These are phyloP conservation scores for Syzygium oleosum DNA, from an alignment of 345 rosid genomes.

Conservation along the genomic window DNA sequence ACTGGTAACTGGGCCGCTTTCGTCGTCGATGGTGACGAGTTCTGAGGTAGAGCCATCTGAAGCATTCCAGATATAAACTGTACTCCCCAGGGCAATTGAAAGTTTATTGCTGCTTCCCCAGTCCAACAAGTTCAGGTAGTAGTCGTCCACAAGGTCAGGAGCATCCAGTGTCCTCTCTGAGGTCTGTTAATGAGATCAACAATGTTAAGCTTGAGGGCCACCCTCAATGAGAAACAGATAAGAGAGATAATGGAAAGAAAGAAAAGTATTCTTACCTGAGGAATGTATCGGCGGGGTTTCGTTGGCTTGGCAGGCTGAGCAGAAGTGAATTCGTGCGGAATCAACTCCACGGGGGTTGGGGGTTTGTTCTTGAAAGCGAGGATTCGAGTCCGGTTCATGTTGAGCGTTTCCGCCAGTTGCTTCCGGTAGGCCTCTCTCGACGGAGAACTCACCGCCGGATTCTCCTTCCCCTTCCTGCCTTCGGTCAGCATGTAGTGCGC, in stretches of 20 bases:
- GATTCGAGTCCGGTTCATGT: conserved; percentile 40
- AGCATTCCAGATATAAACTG: conserved; percentile 37
- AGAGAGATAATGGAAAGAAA: too few species aligned
- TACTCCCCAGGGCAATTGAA: conserved; percentile 22
- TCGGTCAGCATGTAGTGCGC: conserved; percentile 41
- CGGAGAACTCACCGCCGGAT: conserved; percentile 15
- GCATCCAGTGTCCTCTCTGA: conserved; percentile 41
- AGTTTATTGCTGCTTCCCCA: conserved; percentile 36
- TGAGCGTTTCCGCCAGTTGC: conserved; percentile 32
- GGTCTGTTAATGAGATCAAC: conserved; percentile 9
- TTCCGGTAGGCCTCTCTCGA: conserved; percentile 31
- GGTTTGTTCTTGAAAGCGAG: conserved; percentile 46
- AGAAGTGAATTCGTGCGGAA: conserved; percentile 10
- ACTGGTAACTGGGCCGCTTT: conserved; percentile 20
- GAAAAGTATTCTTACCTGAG: conserved; percentile 14
- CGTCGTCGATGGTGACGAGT: conserved; percentile 28
- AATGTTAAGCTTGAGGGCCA: background rate
- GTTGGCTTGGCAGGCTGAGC: conserved; percentile 9
- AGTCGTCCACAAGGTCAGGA: conserved; percentile 29
- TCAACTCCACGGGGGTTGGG: conserved; percentile 14
- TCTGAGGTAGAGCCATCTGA: conserved; percentile 27
- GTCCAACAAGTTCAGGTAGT: conserved; percentile 29
- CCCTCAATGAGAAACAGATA: background rate
- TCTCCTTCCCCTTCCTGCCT: conserved; percentile 29
- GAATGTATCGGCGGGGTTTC: conserved; percentile 26